Conservation (phyloP, 257 asterid genomes). For the Thymus quinquecostatus region DNA sequence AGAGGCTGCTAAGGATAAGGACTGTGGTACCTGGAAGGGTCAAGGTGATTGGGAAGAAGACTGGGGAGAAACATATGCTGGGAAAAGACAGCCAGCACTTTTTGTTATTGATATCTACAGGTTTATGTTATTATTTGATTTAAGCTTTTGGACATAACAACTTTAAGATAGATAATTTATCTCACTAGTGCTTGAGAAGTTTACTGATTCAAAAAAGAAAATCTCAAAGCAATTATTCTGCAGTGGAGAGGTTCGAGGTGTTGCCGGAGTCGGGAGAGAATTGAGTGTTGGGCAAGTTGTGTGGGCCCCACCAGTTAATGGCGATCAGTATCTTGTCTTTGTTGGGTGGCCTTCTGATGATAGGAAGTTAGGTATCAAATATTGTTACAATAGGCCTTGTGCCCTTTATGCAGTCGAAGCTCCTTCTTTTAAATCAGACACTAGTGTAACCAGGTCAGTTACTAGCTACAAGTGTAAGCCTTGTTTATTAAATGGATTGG, state of each 20-base stretch:
- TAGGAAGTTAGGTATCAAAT: constrained; percentile 83
- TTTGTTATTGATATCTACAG: constrained; percentile 70
- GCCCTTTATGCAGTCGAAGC: constrained; percentile 78
- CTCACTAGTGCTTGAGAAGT: background rate
- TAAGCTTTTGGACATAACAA: constrained; percentile 53
- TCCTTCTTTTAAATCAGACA: constrained; percentile 54
- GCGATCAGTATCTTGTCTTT: constrained; percentile 61
- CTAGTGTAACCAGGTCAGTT: constrained; percentile 43
- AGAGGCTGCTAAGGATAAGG: constrained; percentile 62
- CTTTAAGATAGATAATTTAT: constrained; percentile 35
- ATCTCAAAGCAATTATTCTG: constrained; percentile 33
- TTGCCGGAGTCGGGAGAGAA: constrained; percentile 60
- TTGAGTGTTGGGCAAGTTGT: constrained; percentile 91
- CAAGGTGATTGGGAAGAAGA: constrained; percentile 98
- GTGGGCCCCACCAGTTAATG: constrained; percentile 74
- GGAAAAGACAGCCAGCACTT: constrained; percentile 88
- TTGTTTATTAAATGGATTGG: constrained; percentile 10
- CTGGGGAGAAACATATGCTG: constrained; percentile 95
- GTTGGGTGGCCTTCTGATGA: constrained; percentile 90
- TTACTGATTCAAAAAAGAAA: constrained; percentile 24
- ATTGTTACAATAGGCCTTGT: constrained; percentile 87
- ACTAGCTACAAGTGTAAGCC: constrained; percentile 21
- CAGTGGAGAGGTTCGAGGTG: constrained; percentile 78
- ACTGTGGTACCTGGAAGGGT: constrained; percentile 80
- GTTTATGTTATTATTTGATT: constrained; percentile 39